A percentile compares a stretch with the other conserved stretches of the same genome.
Evolutionary conservation across 345 rosid genomes (phyloP).

Genomic region (Carallia brachiata): DNA sequence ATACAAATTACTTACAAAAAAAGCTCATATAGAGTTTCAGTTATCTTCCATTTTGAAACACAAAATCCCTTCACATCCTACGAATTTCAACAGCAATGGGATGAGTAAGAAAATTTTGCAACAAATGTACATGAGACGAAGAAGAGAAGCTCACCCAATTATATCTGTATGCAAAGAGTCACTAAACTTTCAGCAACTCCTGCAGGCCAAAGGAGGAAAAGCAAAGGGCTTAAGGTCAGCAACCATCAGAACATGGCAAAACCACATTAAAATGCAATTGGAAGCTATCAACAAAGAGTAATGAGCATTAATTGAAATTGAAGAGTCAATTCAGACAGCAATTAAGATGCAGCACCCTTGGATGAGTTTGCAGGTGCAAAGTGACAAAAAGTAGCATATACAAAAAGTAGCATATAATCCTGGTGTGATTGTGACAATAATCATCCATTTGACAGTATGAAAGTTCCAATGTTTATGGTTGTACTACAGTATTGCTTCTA

Average conservation of each 20-base stretch:
- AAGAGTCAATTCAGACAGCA: neutral
- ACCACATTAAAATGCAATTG: neutral
- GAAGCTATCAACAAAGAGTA: neutral
- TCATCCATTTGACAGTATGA: neutral
- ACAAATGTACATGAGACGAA: conserved; percentile 11
- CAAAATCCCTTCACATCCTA: neutral
- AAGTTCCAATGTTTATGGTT: neutral
- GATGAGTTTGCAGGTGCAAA: neutral
- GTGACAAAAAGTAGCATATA: conserved; percentile 4
- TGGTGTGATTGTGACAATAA: neutral
- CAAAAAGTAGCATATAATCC: conserved; percentile 7
- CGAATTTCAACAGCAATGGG: conserved; percentile 5
- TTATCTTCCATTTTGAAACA: conserved; percentile 5
- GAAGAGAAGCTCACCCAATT: conserved; percentile 16
- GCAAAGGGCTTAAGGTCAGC: neutral
- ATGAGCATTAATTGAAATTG: too few species aligned
- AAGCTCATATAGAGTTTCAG: neutral
- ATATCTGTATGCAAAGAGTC: conserved; percentile 7
- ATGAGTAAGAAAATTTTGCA: neutral
- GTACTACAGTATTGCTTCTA: neutral
- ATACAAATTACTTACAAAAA: conserved; percentile 14
- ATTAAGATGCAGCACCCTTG: neutral
- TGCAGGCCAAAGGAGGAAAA: conserved; percentile 23
- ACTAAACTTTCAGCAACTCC: conserved; percentile 50
- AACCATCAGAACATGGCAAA: neutral